Evolutionary conservation across 164 flowering plant species (phyloP).

Genomic region (Vitis rupestris): DNA sequence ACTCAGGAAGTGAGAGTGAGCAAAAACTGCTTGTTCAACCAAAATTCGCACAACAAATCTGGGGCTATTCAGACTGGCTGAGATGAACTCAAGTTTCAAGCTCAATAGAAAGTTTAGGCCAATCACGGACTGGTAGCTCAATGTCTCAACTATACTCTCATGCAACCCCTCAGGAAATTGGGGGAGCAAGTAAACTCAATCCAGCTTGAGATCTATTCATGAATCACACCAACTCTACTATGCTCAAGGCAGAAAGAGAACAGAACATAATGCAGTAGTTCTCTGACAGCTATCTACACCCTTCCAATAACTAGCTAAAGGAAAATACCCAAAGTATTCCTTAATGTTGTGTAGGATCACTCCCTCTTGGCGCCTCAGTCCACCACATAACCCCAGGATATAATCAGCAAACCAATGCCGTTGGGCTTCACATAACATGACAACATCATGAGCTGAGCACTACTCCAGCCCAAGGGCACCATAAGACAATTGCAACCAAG

Average conservation of each 20-base stretch:
- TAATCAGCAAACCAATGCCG: no score
- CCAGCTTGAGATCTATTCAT: neutral
- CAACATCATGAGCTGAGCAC: neutral
- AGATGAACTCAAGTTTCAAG: neutral
- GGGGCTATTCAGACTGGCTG: neutral
- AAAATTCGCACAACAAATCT: neutral
- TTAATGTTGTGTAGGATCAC: no score
- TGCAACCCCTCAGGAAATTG: neutral
- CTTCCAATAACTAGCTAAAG: no score
- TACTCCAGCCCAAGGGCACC: neutral
- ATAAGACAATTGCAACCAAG: neutral
- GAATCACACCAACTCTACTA: no score
- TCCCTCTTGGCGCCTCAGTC: no score
- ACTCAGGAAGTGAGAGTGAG: neutral
- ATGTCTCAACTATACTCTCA: neutral
- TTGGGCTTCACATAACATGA: neutral
- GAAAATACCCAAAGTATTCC: no score
- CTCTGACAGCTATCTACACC: no score
- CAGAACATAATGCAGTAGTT: no score
- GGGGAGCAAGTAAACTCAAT: neutral
- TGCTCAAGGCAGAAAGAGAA: no score
- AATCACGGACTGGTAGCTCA: neutral
- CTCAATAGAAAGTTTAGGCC: neutral
- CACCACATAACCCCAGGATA: no score
- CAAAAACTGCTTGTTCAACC: neutral